Conservation (phyloP, 2,329 filamentous ascomycete genomes). For the Pestalotiopsis sp. region DNA sequence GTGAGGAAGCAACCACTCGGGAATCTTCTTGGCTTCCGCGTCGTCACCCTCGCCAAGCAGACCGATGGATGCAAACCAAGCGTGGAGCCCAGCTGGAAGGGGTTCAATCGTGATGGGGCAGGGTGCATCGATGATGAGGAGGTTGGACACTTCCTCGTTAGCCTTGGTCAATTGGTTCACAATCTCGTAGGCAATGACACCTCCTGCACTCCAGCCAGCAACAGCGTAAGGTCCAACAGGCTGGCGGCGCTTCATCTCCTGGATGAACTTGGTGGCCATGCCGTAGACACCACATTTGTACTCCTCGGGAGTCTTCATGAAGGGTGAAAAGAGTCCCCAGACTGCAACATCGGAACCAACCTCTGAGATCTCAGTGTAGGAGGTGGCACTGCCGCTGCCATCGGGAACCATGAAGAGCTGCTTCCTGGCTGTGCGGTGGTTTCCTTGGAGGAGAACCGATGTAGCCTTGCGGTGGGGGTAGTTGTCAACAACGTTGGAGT, state of each 20-base stretch:
- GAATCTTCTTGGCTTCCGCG: conserved; percentile 56
- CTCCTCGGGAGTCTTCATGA: conserved; percentile 69
- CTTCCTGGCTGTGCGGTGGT: conserved; percentile 46
- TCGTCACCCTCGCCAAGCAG: conserved; percentile 66
- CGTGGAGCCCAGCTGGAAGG: conserved; percentile 66
- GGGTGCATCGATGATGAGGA: conserved; percentile 69
- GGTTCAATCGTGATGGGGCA: conserved; percentile 70
- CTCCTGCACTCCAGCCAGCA: conserved; percentile 77
- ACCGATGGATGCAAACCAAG: conserved; percentile 74
- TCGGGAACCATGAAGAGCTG: conserved; percentile 59
- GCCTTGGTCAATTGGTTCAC: conserved; percentile 61
- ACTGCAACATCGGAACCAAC: conserved; percentile 50
- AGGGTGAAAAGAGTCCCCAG: conserved; percentile 69
- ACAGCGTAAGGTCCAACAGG: conserved; percentile 69
- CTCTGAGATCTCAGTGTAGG: conserved; percentile 63
- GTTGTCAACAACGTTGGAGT: conserved; percentile 39
- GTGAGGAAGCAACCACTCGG: conserved; percentile 74
- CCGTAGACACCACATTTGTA: conserved; percentile 68
- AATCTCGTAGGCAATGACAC: conserved; percentile 71
- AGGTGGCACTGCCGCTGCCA: conserved; percentile 65
- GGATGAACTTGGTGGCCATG: conserved; percentile 65
- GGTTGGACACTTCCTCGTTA: conserved; percentile 58
- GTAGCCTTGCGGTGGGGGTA: conserved; percentile 54
- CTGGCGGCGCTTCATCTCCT: conserved; percentile 73
- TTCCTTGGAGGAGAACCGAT: conserved; percentile 51